Base-by-base conservation (phyloP, 257 asterid species). In the Gentiana dahurica region DNA sequence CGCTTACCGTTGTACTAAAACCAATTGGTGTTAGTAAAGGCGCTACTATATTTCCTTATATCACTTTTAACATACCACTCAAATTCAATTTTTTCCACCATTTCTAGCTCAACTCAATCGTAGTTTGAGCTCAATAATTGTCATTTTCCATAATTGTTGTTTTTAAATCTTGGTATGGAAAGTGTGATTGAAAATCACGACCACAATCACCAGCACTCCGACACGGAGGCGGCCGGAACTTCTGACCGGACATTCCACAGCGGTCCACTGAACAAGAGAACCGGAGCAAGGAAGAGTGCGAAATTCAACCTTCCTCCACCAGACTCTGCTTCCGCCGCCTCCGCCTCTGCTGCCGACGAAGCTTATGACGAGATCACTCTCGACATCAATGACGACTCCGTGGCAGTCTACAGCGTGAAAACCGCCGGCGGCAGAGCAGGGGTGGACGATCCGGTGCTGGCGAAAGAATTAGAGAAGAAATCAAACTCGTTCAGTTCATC, bases 361-460 rank as follows among this genome's bases (percentile, higher is more conserved):
- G 87, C 83, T 33, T 83, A 89, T 56, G 98, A 87, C 1, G 96
- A 91, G 75, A 91, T 87, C 65, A 91, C 96, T 15, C 89, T 91
- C 43, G 95, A 91, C 65, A 89, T 91, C 12, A 65, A 81, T 32
- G 92, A 84, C 13, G 96, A 90, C 58, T 77, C 98, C 32, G 96
- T 90, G 74, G 98, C 98, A 38, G 94, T 90, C 13, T 95, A 84
- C 75, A 87, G 96, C 62, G 89, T 90, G 3, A 90, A 81, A 66
- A 73, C 85, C 2, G 91, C 96, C 34, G 91, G 76, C 12, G 98
- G 96, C 2, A 24, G 24, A 24, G 92, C 79, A 2, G 87, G 79
- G 54, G 83, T 84, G 68, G 95, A 90, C 71, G 96, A 84, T 48
- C 96, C 95, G 0, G 97, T 84, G 79, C 71, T 90, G 55, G 79